Evolutionary conservation across 2,329 filamentous ascomycete species (phyloP).

Genomic region (Pleomassaria siparia): DNA sequence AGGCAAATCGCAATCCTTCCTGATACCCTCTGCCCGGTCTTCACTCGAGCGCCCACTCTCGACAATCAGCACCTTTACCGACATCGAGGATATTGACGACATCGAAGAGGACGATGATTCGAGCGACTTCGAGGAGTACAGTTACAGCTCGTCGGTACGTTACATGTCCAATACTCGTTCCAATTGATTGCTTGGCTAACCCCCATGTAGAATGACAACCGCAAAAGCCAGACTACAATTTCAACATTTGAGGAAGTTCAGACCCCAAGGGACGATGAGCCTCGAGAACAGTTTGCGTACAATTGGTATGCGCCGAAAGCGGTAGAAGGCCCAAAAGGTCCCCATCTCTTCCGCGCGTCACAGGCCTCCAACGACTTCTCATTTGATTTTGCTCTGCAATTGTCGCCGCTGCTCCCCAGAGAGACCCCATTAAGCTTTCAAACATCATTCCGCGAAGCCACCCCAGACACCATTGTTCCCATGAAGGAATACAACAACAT

Average conservation of each 20-base stretch:
- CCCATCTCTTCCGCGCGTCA: constrained; percentile 80
- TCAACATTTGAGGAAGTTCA: constrained; percentile 83
- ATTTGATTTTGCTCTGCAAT: constrained; percentile 59
- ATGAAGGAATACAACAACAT: constrained; percentile 55
- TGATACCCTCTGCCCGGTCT: constrained; percentile 49
- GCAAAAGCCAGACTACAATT: constrained; percentile 79
- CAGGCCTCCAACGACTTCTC: constrained; percentile 58
- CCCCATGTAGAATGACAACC: constrained; percentile 54
- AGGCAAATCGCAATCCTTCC: constrained; percentile 58
- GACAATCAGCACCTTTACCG: constrained; percentile 75
- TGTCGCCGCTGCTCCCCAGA: constrained; percentile 74
- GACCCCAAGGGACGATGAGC: constrained; percentile 65
- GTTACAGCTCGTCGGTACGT: constrained; percentile 67
- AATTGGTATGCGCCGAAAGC: constrained; percentile 63
- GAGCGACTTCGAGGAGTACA: constrained; percentile 51
- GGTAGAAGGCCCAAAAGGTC: constrained; percentile 78
- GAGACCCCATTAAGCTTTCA: constrained; percentile 49
- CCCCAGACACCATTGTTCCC: constrained; percentile 41
- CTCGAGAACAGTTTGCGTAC: constrained; percentile 63
- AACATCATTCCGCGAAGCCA: constrained; percentile 45
- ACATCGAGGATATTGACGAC: constrained; percentile 60
- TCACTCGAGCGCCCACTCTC: constrained; percentile 63
- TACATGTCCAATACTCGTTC: not conserved
- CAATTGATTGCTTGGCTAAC: constrained; percentile 26
- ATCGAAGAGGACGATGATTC: constrained; percentile 26